Base-by-base conservation (phyloP, 495 filamentous ascomycete genomes). In the Oidiodendron maius region DNA sequence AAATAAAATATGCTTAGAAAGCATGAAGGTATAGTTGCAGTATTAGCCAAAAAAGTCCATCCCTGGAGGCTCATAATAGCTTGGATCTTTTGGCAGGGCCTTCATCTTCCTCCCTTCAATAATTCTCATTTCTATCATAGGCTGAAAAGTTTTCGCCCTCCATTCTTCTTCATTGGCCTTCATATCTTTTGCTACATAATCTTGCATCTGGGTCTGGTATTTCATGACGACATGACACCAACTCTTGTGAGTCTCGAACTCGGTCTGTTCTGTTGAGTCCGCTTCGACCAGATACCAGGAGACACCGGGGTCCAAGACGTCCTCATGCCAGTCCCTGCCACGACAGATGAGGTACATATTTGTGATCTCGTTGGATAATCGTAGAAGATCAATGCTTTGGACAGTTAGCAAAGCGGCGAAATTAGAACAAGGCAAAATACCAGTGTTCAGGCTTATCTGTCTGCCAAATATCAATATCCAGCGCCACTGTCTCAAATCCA, bases 231-330 rank as follows among this genome's bases (percentile, higher is more conserved):
- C 17, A 10, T 13, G 20, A 21, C 46, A 49, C 46, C 46, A 49
- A 17, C 23, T 17, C 2, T 30, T 4, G 6, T 49, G 35, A 16
- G 2, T 9, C 21, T 25, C n/a, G 24, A 49, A 49, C 24, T 49
- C 46, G 11, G 13, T 40, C 34, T 49, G 46, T n/a, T 40, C 22
- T 18, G 35, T 21, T n/a, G 37, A 49, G 11, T 49, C 36, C 6
- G 24, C 46, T 16, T 40, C 23, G 2, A 41, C 16, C 9, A 49
- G 21, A 20, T 22, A 6, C 46, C 46, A 49, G 3, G 46, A n/a
- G 13, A 21, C 24, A 12, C 36, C 36, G 34, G 46, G 35, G n/a
- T 17, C 36, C 1, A 41, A 3, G 10, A 49, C 20, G 23, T 49
- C 46, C 2, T 16, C 6, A 17, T 40, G 46, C 22, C 35, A 30